These are phyloP conservation scores for Penicillium parvum DNA, from an alignment of 495 filamentous ascomycete species.

Conservation along the genomic window DNA sequence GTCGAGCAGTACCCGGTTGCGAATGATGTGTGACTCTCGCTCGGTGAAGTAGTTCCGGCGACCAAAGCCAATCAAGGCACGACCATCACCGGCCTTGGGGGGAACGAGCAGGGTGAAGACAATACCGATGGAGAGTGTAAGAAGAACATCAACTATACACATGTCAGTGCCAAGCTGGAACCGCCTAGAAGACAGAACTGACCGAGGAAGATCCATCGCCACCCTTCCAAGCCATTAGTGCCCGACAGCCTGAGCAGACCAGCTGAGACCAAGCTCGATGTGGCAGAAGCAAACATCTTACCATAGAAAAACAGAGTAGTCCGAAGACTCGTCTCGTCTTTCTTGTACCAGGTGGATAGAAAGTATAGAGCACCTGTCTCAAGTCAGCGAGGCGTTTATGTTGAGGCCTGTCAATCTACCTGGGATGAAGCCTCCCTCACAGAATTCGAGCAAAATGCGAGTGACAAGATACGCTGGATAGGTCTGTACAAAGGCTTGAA, in stretches of 20 bases:
- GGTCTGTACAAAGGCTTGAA: slow-evolving; percentile 54
- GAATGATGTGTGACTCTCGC: slow-evolving; percentile 40
- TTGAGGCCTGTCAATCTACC: slow-evolving; percentile 19
- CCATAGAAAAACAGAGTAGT: slow-evolving; percentile 55
- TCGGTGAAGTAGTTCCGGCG: slow-evolving; percentile 41
- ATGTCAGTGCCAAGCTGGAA: neutral
- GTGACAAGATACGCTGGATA: slow-evolving; percentile 49
- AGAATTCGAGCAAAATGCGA: slow-evolving; percentile 51
- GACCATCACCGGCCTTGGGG: slow-evolving; percentile 33
- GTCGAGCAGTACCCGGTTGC: slow-evolving; percentile 38
- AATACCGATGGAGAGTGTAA: slow-evolving; percentile 49
- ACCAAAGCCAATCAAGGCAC: slow-evolving; percentile 39
- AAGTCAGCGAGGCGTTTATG: neutral
- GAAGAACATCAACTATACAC: slow-evolving; percentile 45
- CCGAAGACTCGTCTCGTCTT: slow-evolving; percentile 50
- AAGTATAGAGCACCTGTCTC: slow-evolving; percentile 51
- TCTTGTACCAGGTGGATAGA: slow-evolving; percentile 58
- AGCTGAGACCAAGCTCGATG: slow-evolving; percentile 48
- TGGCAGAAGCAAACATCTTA: slow-evolving; percentile 48
- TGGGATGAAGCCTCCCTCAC: slow-evolving; percentile 58
- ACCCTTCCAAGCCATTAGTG: slow-evolving; percentile 46
- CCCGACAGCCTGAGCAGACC: slow-evolving; percentile 50
- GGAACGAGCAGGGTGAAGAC: slow-evolving; percentile 50
- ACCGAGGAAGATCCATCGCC: slow-evolving; percentile 61
- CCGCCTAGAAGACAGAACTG: slow-evolving; percentile 2